Evolutionary conservation across 1,284 basidiomycete genomes (phyloP).

Genomic region (Coriolopsis trogii): DNA sequence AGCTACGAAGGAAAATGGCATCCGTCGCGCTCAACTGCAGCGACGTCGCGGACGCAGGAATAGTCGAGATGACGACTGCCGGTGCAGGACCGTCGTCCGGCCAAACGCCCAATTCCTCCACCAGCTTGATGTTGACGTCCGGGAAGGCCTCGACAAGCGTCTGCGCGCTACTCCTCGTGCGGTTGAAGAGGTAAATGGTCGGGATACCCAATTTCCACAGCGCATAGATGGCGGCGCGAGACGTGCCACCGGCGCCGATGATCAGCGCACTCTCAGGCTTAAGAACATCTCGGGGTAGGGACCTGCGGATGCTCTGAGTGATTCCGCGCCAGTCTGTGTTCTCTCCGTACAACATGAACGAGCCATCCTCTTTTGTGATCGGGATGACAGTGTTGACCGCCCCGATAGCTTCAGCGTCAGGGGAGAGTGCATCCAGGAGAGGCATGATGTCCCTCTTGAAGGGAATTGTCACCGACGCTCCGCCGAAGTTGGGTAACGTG

Average conservation of each 20-base stretch:
- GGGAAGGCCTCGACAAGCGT: constrained; percentile 73
- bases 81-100: constrained; percentile 52
- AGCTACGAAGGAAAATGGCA: constrained; percentile 57
- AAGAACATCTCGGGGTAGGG: constrained; percentile 38
- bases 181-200: constrained; percentile 84
- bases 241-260: constrained; percentile 92
- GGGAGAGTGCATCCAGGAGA: constrained; percentile 75
- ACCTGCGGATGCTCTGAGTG: constrained; percentile 54
- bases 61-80: constrained; percentile 81
- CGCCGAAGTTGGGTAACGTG: constrained; percentile 79
- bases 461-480: constrained; percentile 95
- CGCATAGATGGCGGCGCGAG: constrained; percentile 91
- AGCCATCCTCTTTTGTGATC: constrained; percentile 42
- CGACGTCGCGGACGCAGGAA: constrained; percentile 77
- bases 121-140: constrained; percentile 59
- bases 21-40: constrained; percentile 38
- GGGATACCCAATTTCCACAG: constrained; percentile 70
- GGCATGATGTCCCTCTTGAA: constrained; percentile 89
- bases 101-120: constrained; percentile 62
- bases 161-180: constrained; percentile 75
- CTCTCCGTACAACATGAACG: constrained; percentile 73
- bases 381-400: constrained; percentile 93
- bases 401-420: constrained; percentile 82
- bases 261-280: constrained; percentile 64
- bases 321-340: constrained; percentile 96